Conservation (phyloP, 805 yeast species). For the Candida anglica region DNA sequence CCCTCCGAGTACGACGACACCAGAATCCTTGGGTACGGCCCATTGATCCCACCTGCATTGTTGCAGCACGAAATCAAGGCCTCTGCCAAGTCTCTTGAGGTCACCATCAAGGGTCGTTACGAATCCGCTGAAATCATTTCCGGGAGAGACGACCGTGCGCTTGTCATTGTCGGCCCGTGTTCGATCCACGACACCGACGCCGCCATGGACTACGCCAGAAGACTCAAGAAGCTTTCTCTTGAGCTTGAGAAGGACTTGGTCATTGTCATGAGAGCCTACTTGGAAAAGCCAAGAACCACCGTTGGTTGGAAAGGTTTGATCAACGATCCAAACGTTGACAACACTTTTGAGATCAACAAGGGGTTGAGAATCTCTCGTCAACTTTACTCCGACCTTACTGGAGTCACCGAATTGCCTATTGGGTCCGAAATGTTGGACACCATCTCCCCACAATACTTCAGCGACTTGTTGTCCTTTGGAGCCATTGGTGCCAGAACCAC, state of each 20-base stretch:
- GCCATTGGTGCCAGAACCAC: constrained; percentile 99
- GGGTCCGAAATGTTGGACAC: constrained; percentile 99
- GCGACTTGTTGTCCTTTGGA: constrained; percentile 88
- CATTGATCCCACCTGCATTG: constrained; percentile 88
- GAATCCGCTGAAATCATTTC: constrained; percentile 72
- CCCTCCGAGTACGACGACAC: constrained; percentile 73
- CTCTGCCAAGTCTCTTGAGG: constrained; percentile 46
- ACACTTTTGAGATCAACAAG: constrained; percentile 89
- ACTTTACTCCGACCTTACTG: constrained; percentile 77
- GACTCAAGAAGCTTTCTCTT: constrained; percentile 62
- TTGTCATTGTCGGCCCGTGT: constrained; percentile 94
- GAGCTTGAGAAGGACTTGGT: constrained; percentile 74
- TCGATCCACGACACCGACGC: constrained; percentile 90
- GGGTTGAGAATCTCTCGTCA: constrained; percentile 86
- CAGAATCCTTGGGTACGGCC: constrained; percentile 86
- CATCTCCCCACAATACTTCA: constrained; percentile 91
- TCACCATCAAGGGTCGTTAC: constrained; percentile 73
- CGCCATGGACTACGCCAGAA: constrained; percentile 81
- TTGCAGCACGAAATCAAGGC: constrained; percentile 83
- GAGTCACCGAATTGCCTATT: constrained; percentile 72
- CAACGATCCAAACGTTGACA: constrained; percentile 93
- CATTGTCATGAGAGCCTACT: constrained; percentile 93
- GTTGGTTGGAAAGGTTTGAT: constrained; percentile 99
- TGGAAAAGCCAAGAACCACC: constrained; percentile 97
- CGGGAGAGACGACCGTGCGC: constrained; percentile 75